Percentiles rank a stretch among this genome's conserved stretches.
phyloP scores from a whole-genome alignment of 2,329 filamentous ascomycete species.

The Diaporthe velutina region DNA sequence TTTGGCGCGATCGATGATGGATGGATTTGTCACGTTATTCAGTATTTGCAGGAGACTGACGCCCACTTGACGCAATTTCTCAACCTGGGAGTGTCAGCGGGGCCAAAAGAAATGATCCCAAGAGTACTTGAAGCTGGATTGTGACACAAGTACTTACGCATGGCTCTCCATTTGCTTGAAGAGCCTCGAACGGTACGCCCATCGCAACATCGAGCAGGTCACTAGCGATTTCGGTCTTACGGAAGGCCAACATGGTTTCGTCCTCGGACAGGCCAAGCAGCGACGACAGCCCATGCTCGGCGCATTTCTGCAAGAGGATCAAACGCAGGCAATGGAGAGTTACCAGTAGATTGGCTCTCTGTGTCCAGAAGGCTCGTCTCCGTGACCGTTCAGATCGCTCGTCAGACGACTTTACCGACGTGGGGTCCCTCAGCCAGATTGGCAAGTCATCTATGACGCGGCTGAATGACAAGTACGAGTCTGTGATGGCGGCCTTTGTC shows the following conservation, averaged over 20 bases:
- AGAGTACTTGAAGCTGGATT: too few species aligned
- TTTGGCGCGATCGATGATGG: slow-evolving; percentile 5
- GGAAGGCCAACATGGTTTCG: slow-evolving; percentile 9
- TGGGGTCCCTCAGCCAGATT: slow-evolving; percentile 4
- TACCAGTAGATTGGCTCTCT: slow-evolving; percentile 1
- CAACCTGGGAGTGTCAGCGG: not conserved
- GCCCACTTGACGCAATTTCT: slow-evolving; percentile 7
- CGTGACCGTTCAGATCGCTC: not conserved
- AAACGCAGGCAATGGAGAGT: slow-evolving; percentile 1
- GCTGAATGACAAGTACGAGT: slow-evolving; percentile 12
- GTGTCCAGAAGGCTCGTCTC: slow-evolving; percentile 10
- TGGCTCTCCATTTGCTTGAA: slow-evolving; percentile 17
- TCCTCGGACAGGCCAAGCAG: not conserved
- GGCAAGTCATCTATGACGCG: not conserved
- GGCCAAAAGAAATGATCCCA: too few species aligned
- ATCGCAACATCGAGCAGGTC: not conserved
- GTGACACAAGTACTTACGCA: not conserved
- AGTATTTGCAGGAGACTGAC: slow-evolving; percentile 10
- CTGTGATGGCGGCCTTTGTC: slow-evolving; percentile 11
- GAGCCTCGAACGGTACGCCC: slow-evolving; percentile 8
- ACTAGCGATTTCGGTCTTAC: slow-evolving; percentile 13
- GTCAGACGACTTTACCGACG: not conserved
- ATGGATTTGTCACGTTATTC: not conserved
- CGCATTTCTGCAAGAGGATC: not conserved
- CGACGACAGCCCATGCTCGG: not conserved